Evolutionary conservation across 257 asterid genomes (phyloP).

Genomic region (Solanum commersonii): DNA sequence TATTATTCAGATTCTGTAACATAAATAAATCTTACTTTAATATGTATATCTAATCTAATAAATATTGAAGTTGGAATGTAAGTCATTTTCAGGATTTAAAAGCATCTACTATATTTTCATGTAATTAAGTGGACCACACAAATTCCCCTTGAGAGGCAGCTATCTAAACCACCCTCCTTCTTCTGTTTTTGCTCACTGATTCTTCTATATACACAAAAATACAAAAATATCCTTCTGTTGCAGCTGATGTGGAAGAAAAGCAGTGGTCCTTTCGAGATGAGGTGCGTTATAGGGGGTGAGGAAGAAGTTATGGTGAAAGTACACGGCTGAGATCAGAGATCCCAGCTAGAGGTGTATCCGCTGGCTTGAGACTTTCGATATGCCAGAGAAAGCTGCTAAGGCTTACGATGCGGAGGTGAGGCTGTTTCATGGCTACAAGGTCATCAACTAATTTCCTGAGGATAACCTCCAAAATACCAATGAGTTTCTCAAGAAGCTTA

Average conservation of each 20-base stretch:
- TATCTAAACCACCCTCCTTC: not conserved
- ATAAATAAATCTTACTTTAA: not conserved
- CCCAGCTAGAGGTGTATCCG: not conserved
- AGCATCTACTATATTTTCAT: not conserved
- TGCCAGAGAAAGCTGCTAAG: not conserved
- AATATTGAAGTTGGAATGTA: not conserved
- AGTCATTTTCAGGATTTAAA: not conserved
- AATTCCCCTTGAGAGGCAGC: not conserved
- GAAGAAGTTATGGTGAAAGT: not conserved
- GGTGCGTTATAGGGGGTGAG: not conserved
- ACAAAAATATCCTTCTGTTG: not conserved
- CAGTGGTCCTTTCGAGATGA: not conserved
- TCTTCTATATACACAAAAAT: not conserved
- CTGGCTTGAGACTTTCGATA: not conserved
- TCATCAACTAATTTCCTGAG: not conserved
- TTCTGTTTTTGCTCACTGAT: not conserved
- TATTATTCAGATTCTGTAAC: not conserved
- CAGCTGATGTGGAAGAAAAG: not conserved
- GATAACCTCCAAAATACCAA: not conserved
- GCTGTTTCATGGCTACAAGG: not conserved
- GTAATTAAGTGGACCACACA: not conserved
- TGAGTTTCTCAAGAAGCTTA: not conserved
- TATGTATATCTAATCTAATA: not conserved
- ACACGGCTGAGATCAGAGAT: constrained; percentile 1
- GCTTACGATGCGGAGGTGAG: not conserved